Percentiles rank a stretch among this genome's conserved stretches.
phyloP scores from a whole-genome alignment of 176 grass and related monocot genomes.

The Cymbopogon citratus region DNA sequence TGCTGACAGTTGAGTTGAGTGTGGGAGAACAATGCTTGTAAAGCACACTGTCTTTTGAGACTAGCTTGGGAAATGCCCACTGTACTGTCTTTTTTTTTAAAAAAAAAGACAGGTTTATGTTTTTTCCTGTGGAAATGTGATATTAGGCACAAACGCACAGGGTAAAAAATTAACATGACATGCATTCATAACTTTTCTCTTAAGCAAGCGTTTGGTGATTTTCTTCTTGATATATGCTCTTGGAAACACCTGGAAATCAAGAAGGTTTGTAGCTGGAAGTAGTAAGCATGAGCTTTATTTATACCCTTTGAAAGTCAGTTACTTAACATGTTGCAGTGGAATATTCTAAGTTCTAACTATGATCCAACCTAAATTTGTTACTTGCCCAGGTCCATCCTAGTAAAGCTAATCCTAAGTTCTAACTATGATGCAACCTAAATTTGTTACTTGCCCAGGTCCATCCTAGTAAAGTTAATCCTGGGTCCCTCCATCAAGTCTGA shows the following conservation, averaged over 20 bases:
- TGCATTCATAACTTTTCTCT: background rate
- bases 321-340: slow-evolving; percentile 19
- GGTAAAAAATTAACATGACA: background rate
- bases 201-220: background rate
- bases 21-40: background rate
- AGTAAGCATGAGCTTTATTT: background rate
- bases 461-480: slow-evolving; percentile 1
- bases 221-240: background rate
- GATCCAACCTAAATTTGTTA: background rate
- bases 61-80: background rate
- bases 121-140: background rate
- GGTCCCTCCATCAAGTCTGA: background rate
- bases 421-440: too few relatives aligned
- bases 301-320: background rate
- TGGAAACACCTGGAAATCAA: slow-evolving; percentile 1
- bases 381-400: background rate
- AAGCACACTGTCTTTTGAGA: background rate
- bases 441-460: slow-evolving; percentile 4
- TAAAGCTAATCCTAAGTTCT: slow-evolving; percentile 15
- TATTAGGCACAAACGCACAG: background rate
- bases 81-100: background rate
- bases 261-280: background rate
- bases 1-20: background rate
- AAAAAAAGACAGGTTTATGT: background rate
- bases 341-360: too few relatives aligned